A percentile compares a stretch with the other conserved stretches of the same genome.
Evolutionary conservation across 2,329 filamentous ascomycete species (phyloP).

Genomic region (Raffaelea arxii): DNA sequence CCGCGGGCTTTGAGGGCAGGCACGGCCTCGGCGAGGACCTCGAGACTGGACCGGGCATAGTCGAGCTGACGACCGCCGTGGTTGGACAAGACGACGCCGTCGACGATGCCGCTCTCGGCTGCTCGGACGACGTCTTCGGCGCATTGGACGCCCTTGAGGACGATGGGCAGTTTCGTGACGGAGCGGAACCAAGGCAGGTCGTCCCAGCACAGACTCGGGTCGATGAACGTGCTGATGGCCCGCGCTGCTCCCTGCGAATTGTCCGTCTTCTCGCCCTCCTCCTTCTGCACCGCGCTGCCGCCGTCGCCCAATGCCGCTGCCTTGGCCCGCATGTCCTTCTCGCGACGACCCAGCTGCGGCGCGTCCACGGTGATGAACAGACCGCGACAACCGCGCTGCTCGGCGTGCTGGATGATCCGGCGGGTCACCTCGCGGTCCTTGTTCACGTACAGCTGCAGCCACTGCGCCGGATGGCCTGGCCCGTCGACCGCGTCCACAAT

Average conservation of each 20-base stretch:
- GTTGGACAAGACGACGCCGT: constrained; percentile 90
- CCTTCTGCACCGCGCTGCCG: constrained; percentile 74
- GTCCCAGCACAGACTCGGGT: constrained; percentile 85
- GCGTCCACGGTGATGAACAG: constrained; percentile 98
- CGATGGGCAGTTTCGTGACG: constrained; percentile 89
- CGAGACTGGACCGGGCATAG: constrained; percentile 78
- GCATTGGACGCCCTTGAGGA: constrained; percentile 92
- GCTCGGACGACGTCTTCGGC: constrained; percentile 90
- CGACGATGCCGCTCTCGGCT: constrained; percentile 62
- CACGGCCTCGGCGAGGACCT: constrained; percentile 89
- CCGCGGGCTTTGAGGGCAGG: constrained; percentile 68
- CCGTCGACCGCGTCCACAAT: constrained; percentile 70
- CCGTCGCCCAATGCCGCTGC: constrained; percentile 55
- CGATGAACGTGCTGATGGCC: constrained; percentile 94
- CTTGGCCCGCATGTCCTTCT: constrained; percentile 97
- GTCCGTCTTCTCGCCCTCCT: constrained; percentile 66
- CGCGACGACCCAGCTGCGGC: constrained; percentile 83
- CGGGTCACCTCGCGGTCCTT: constrained; percentile 86
- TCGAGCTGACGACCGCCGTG: constrained; percentile 94
- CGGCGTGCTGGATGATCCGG: constrained; percentile 84
- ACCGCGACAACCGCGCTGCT: constrained; percentile 82
- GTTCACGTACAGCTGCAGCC: constrained; percentile 97
- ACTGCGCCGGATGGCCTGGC: constrained; percentile 71
- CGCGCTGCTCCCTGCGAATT: constrained; percentile 85
- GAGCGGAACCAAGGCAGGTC: constrained; percentile 88